phyloP scores from a whole-genome alignment of 2,329 filamentous ascomycete species.

The Penicillium sp. region DNA sequence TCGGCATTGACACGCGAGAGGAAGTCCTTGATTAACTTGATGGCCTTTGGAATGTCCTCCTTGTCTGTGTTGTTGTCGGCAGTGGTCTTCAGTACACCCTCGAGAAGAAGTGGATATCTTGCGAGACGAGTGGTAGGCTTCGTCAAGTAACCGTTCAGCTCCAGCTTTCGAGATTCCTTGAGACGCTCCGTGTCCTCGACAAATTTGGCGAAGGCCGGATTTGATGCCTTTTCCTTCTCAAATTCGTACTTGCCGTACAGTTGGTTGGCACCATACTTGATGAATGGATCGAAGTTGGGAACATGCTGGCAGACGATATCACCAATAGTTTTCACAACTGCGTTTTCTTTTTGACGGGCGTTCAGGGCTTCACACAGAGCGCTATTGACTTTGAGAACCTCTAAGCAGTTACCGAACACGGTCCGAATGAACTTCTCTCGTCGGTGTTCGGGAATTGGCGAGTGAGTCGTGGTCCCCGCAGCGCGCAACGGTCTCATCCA shows the following conservation, averaged over 20 bases:
- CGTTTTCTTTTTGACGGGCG: constrained; percentile 83
- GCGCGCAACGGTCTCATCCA: constrained; percentile 93
- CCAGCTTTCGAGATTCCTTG: constrained; percentile 94
- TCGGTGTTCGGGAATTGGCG: constrained; percentile 84
- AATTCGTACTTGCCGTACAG: constrained; percentile 97
- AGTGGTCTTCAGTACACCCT: constrained; percentile 89
- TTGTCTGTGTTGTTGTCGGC: constrained; percentile 87
- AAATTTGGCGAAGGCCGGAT: constrained; percentile 82
- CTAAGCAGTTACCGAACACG: constrained; percentile 94
- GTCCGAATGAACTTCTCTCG: constrained; percentile 89
- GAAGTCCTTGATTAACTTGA: constrained; percentile 83
- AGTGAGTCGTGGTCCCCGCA: constrained; percentile 63
- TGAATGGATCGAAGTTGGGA: constrained; percentile 92
- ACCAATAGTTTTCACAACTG: constrained; percentile 84
- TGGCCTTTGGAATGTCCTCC: constrained; percentile 86
- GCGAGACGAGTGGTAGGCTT: constrained; percentile 96
- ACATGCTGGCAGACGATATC: constrained; percentile 94
- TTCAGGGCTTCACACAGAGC: constrained; percentile 86
- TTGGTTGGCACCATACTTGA: constrained; percentile 93
- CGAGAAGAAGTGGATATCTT: constrained; percentile 86
- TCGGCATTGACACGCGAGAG: constrained; percentile 88
- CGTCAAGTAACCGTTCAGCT: constrained; percentile 95
- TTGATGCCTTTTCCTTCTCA: constrained; percentile 88
- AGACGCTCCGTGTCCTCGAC: constrained; percentile 95
- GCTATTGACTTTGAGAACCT: constrained; percentile 90